Conservation (phyloP, 345 rosid genomes). For the Brassica incana region DNA sequence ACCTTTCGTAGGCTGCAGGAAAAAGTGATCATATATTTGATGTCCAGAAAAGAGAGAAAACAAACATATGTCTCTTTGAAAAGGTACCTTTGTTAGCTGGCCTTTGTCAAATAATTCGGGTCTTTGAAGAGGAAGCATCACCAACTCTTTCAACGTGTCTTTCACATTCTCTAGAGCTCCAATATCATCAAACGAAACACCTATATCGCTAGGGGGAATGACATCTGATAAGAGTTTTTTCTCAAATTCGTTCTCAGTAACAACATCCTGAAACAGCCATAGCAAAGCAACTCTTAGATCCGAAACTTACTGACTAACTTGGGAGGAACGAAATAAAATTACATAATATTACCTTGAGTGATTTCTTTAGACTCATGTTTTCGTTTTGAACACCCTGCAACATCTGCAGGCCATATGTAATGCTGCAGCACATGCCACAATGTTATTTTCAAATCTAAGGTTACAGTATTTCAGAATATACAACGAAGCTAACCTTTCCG, state of each 20-base stretch:
- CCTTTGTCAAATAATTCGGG: background rate
- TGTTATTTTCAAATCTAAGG: constrained; percentile 13
- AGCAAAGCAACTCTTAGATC: background rate
- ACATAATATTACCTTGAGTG: constrained; percentile 60
- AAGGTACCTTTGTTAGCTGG: background rate
- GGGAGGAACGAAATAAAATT: constrained; percentile 1
- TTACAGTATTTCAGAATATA: constrained; percentile 20
- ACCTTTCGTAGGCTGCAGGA: constrained; percentile 88
- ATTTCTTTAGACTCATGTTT: constrained; percentile 72
- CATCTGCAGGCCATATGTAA: constrained; percentile 66
- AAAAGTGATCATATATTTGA: constrained; percentile 6
- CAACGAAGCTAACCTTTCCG: constrained; percentile 59
- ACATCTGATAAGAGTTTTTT: background rate
- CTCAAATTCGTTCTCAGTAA: background rate
- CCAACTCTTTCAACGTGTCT: background rate
- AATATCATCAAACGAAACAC: background rate
- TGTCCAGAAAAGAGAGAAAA: background rate
- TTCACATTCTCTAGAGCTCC: background rate
- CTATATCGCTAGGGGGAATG: background rate
- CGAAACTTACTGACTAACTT: background rate
- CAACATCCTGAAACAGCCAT: constrained; percentile 3
- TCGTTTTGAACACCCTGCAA: constrained; percentile 67
- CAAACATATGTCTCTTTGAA: background rate
- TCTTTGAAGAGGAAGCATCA: background rate
- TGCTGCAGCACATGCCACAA: constrained; percentile 47